phyloP scores from a whole-genome alignment of 306 rosid species.

The Clitoria ternatea region DNA sequence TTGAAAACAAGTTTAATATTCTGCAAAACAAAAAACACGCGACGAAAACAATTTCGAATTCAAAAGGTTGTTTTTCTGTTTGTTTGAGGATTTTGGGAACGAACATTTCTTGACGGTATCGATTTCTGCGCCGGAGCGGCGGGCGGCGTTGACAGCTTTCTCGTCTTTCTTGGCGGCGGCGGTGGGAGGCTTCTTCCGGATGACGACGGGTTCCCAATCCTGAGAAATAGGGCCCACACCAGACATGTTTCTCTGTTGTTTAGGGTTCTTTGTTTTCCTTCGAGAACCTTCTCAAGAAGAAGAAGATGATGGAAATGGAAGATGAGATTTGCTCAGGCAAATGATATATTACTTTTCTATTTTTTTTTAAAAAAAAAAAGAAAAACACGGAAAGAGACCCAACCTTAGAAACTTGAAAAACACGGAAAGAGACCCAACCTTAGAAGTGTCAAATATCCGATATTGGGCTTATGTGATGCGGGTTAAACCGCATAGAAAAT shows the following conservation, averaged over 20 bases:
- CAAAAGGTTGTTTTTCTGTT: not conserved
- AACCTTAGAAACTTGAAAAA: no score
- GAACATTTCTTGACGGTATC: constrained; percentile 71
- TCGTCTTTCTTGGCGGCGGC: constrained; percentile 90
- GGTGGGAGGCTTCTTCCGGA: constrained; percentile 80
- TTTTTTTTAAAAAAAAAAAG: no score
- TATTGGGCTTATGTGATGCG: no score
- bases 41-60: not conserved
- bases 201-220: constrained; percentile 90
- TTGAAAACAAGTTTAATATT: not conserved
- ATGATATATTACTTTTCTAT: no score
- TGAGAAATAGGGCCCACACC: constrained; percentile 72
- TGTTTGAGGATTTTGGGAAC: not conserved
- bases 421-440: no score
- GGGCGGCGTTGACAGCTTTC: constrained; percentile 94
- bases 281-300: not conserved
- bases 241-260: constrained; percentile 49
- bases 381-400: no score
- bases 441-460: no score
- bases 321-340: not conserved
- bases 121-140: constrained; percentile 79
- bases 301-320: not conserved
- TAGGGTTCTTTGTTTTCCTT: not conserved
- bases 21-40: not conserved
- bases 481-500: no score